A percentile compares a stretch with the other conserved stretches of the same genome.
Evolutionary conservation across 371 early-diverging fungal genomes (phyloP).

Genomic region (Neoconidiobolus thromboides): DNA sequence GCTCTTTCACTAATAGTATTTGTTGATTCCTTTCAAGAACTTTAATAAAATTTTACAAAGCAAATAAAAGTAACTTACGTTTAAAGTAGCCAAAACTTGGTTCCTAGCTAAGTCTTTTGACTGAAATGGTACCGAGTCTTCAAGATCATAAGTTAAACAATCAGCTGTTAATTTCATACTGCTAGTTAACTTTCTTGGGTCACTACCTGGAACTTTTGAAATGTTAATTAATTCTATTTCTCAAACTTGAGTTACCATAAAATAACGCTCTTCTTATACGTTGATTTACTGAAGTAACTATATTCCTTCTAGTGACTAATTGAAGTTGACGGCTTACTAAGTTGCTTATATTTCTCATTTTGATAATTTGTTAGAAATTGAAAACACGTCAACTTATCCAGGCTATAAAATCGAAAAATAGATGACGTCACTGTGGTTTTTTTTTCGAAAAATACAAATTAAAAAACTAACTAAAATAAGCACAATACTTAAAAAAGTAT

Average conservation of each 20-base stretch:
- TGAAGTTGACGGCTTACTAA: too few relatives aligned
- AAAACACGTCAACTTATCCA: too few relatives aligned
- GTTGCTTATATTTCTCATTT: too few relatives aligned
- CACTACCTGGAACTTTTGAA: constrained; percentile 58
- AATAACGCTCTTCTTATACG: background rate
- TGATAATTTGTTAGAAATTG: too few relatives aligned
- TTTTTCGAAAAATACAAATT: too few relatives aligned
- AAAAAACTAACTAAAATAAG: too few relatives aligned
- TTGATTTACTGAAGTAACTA: too few relatives aligned
- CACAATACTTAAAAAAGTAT: too few relatives aligned
- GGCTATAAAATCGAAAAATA: too few relatives aligned
- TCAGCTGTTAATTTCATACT: constrained; percentile 48
- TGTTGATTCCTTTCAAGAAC: background rate
- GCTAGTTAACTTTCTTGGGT: constrained; percentile 69
- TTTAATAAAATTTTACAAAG: background rate
- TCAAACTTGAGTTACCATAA: background rate
- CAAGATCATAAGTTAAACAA: constrained; percentile 75
- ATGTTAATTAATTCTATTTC: too few relatives aligned
- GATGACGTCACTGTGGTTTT: too few relatives aligned
- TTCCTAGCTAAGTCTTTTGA: constrained; percentile 61
- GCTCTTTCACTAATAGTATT: constrained; percentile 26
- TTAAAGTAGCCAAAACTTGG: constrained; percentile 52
- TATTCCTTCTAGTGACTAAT: too few relatives aligned
- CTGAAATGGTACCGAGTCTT: constrained; percentile 70
- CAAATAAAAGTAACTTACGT: constrained; percentile 16